These are phyloP conservation scores for Craspedostauros australis DNA, from an alignment of 108 stramenopile genomes.

Conservation along the genomic window DNA sequence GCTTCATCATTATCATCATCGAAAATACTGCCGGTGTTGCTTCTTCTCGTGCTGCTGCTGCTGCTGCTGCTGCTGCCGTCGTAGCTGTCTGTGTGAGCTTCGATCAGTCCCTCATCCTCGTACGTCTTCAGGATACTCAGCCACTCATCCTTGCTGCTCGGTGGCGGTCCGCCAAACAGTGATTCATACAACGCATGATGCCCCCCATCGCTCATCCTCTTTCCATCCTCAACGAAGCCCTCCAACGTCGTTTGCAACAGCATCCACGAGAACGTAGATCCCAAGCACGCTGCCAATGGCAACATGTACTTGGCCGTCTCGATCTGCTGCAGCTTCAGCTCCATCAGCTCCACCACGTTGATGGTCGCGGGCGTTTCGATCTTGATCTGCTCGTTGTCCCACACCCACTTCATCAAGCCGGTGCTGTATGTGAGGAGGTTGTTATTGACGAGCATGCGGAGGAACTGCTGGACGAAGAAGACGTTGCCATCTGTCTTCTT, in stretches of 20 bases:
- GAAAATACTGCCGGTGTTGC: too few relatives aligned
- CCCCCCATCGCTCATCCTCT: too few relatives aligned
- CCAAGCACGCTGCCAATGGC: slow-evolving; percentile 7
- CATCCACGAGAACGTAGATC: background rate
- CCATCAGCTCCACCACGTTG: slow-evolving; percentile 32
- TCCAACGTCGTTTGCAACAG: background rate
- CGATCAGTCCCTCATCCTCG: too few relatives aligned
- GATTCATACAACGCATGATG: too few relatives aligned
- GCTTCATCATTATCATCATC: too few relatives aligned
- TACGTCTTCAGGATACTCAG: too few relatives aligned
- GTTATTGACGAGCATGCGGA: background rate
- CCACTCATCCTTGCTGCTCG: too few relatives aligned
- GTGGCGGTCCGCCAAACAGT: too few relatives aligned
- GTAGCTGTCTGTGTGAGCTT: too few relatives aligned
- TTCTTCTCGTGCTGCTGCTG: too few relatives aligned
- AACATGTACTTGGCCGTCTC: background rate
- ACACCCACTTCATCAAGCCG: slow-evolving; percentile 5
- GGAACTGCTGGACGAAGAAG: slow-evolving; percentile 7
- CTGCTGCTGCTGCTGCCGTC: background rate
- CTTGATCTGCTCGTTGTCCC: slow-evolving; percentile 1
- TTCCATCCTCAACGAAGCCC: too few relatives aligned
- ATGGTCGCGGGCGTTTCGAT: slow-evolving; percentile 9
- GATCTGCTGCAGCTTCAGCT: slow-evolving; percentile 21
- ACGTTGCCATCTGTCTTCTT: slow-evolving; percentile 3
- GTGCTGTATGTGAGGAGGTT: background rate